A percentile compares a stretch with the other conserved stretches of the same genome.
These are phyloP conservation scores for Rhodotorula toruloides DNA, from an alignment of 768 basidiomycete species.

Conservation along the genomic window DNA sequence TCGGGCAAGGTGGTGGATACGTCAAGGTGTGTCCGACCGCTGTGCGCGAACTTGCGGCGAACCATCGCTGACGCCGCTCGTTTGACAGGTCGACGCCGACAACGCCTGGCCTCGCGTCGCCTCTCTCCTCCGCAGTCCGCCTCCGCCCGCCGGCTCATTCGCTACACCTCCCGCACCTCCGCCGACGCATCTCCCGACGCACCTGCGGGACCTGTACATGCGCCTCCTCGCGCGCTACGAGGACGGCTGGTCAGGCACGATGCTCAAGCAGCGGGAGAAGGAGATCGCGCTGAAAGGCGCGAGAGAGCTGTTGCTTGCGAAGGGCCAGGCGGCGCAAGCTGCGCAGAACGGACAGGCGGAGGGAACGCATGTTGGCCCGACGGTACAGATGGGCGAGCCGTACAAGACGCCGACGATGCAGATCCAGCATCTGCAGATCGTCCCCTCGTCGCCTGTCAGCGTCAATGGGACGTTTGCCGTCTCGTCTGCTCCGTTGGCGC, in stretches of 20 bases:
- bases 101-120: conserved; percentile 10
- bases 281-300: conserved; percentile 1
- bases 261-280: conserved; percentile 18
- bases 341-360: background rate
- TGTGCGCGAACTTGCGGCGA: background rate
- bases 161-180: no score
- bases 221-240: conserved; percentile 14
- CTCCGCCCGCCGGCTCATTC: no score
- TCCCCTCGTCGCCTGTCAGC: background rate
- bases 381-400: no score
- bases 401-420: no score
- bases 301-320: background rate
- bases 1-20: conserved; percentile 12
- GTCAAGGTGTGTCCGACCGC: conserved; percentile 2
- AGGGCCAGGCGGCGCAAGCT: background rate
- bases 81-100: conserved; percentile 8
- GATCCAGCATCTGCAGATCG: background rate
- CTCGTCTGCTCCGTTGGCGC: background rate
- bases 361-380: background rate
- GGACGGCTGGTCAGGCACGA: conserved; percentile 7
- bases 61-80: no score
- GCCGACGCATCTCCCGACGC: background rate
- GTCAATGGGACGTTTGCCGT: no score
- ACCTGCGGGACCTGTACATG: conserved; percentile 19
- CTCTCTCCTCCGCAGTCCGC: background rate